Percentiles rank a stretch among this genome's conserved stretches.
These are phyloP conservation scores for Psidium guajava DNA, from an alignment of 345 rosid species.

Conservation along the genomic window DNA sequence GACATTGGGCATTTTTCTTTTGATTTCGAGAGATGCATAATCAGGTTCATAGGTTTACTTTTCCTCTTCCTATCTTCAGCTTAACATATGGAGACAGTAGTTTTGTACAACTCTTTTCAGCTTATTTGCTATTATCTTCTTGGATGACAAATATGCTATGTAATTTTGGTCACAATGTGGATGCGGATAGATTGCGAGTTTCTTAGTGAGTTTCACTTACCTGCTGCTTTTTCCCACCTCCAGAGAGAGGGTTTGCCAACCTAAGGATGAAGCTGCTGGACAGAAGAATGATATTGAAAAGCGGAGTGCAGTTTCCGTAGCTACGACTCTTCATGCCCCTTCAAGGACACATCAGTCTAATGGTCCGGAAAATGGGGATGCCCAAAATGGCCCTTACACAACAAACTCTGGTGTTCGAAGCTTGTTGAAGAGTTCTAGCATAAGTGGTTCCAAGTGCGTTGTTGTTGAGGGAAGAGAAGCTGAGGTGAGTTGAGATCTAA, in stretches of 20 bases:
- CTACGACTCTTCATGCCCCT: slow-evolving; percentile 38
- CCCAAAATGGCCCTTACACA: slow-evolving; percentile 20
- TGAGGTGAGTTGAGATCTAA: slow-evolving; percentile 2
- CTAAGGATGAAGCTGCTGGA: slow-evolving; percentile 36
- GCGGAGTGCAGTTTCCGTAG: slow-evolving; percentile 37
- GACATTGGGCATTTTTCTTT: neutral
- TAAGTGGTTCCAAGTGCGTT: slow-evolving; percentile 88
- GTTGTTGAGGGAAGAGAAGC: slow-evolving; percentile 28
- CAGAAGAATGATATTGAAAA: slow-evolving; percentile 19
- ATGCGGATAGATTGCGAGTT: neutral
- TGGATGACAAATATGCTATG: neutral
- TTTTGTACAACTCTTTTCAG: neutral
- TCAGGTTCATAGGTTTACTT: neutral
- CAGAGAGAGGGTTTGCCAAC: slow-evolving; percentile 82
- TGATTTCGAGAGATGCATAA: neutral
- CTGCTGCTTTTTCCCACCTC: slow-evolving; percentile 1
- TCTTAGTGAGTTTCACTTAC: neutral
- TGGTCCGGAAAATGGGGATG: slow-evolving; percentile 21
- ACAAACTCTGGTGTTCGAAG: slow-evolving; percentile 44
- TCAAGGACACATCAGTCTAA: slow-evolving; percentile 17
- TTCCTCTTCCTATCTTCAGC: neutral
- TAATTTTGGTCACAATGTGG: neutral
- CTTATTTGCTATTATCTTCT: neutral
- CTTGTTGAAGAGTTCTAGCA: slow-evolving; percentile 89
- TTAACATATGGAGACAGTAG: neutral